phyloP scores from a whole-genome alignment of 2,329 filamentous ascomycete species.

The Fusarium palustre region DNA sequence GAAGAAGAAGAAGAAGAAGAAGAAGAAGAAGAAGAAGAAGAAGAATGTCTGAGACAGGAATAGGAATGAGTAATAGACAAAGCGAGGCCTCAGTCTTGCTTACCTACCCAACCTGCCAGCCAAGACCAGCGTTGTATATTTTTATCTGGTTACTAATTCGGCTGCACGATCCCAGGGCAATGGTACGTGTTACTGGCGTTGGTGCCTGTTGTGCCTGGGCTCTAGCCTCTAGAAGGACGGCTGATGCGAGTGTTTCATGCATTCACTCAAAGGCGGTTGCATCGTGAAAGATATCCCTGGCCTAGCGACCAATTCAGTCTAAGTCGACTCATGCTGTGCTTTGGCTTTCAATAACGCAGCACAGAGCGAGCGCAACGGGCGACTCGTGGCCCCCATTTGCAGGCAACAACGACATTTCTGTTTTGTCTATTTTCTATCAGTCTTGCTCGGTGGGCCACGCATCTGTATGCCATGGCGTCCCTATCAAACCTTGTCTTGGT shows the following conservation, averaged over 20 bases:
- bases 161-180: conserved; percentile 35
- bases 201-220: conserved; percentile 27
- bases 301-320: neutral
- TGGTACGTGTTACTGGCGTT: conserved; percentile 33
- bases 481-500: conserved; percentile 21
- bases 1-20: no score
- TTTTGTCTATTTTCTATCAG: conserved; percentile 34
- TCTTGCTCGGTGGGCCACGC: neutral
- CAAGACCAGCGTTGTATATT: conserved; percentile 23
- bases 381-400: conserved; percentile 32
- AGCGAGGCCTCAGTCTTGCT: conserved; percentile 27
- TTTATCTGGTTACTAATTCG: conserved; percentile 18
- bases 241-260: conserved; percentile 40
- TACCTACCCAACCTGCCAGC: neutral
- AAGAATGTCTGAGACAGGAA: conserved; percentile 28
- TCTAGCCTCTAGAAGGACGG: conserved; percentile 26
- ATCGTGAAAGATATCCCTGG: conserved; percentile 35
- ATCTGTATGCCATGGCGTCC: neutral
- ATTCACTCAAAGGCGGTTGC: conserved; percentile 28
- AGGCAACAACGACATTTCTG: conserved; percentile 33
- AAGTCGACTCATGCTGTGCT: conserved; percentile 11
- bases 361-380: conserved; percentile 18
- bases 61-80: conserved; percentile 33
- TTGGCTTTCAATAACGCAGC: conserved; percentile 1
- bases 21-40: conserved; percentile 18